Conservation (phyloP, 257 asterid species). For the Solanum infundibuliforme region DNA sequence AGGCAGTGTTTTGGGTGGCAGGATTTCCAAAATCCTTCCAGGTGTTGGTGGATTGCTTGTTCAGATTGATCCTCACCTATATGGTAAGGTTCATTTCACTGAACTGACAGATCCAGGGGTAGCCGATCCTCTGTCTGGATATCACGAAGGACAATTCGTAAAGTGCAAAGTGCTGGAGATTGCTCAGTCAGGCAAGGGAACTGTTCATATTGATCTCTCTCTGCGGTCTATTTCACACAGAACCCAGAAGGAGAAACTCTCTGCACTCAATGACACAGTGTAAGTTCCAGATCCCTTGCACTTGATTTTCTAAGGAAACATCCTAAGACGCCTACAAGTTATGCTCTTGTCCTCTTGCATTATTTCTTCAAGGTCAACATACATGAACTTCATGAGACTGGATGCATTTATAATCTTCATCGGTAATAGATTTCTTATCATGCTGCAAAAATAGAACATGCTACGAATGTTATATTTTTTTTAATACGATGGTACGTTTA, state of each 20-base stretch:
- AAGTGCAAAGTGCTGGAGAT: constrained; percentile 74
- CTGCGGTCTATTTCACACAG: constrained; percentile 32
- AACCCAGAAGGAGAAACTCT: constrained; percentile 11
- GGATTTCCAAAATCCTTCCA: constrained; percentile 74
- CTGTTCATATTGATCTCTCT: constrained; percentile 73
- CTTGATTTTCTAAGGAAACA: background rate
- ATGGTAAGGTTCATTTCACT: constrained; percentile 89
- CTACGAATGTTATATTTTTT: background rate
- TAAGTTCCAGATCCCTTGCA: constrained; percentile 24
- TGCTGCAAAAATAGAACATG: background rate
- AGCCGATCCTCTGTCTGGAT: constrained; percentile 62
- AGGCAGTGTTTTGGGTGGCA: constrained; percentile 70
- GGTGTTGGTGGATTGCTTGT: constrained; percentile 81
- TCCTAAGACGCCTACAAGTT: background rate
- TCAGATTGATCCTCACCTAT: constrained; percentile 57
- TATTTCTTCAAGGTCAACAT: background rate
- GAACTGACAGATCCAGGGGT: constrained; percentile 59
- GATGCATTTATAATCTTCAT: background rate
- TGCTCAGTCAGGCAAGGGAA: constrained; percentile 33
- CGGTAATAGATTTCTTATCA: background rate
- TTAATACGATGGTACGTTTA: background rate
- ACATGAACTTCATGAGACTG: background rate
- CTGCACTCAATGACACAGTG: constrained; percentile 21
- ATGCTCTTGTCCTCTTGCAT: background rate
- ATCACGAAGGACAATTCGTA: constrained; percentile 70